A percentile compares a stretch with the other conserved stretches of the same genome.
Conservation (phyloP, 306 rosid genomes). For the Acmispon strigosus region DNA sequence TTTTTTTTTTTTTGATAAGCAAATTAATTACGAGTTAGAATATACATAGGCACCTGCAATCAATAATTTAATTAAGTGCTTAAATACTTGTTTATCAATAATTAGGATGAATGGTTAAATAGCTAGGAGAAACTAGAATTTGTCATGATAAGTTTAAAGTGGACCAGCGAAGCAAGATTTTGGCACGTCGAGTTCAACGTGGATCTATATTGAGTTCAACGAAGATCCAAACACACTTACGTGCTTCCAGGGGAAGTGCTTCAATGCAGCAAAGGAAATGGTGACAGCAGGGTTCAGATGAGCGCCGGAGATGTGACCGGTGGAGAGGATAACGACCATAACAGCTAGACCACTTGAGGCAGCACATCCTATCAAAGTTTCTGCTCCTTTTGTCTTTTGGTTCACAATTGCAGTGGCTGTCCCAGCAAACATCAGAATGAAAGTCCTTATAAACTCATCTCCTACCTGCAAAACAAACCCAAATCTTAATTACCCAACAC, state of each 20-base stretch:
- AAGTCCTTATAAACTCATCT: conserved; percentile 83
- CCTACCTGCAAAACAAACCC: conserved; percentile 49
- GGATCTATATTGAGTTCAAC: too few species aligned
- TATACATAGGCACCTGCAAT: conserved; percentile 68
- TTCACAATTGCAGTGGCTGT: conserved; percentile 78
- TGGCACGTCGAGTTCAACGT: too few species aligned
- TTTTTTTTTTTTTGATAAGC: too few species aligned
- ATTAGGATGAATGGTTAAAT: too few species aligned
- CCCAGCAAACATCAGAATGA: conserved; percentile 61
- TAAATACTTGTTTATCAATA: too few species aligned
- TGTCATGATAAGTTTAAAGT: too few species aligned
- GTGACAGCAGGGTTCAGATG: conserved; percentile 89
- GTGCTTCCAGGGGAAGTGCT: conserved; percentile 82
- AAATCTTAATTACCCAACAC: neutral
- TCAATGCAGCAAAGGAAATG: conserved; percentile 80
- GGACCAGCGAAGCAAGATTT: too few species aligned
- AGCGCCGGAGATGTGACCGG: conserved; percentile 91
- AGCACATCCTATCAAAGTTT: conserved; percentile 67
- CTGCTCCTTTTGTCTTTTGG: conserved; percentile 64
- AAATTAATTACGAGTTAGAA: too few species aligned
- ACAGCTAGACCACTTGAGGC: conserved; percentile 70
- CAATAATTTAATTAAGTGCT: too few species aligned
- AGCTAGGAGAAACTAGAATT: too few species aligned
- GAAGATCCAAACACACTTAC: neutral
- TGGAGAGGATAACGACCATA: conserved; percentile 72